Base-by-base conservation (phyloP, 306 rosid species). In the Myrica gale region DNA sequence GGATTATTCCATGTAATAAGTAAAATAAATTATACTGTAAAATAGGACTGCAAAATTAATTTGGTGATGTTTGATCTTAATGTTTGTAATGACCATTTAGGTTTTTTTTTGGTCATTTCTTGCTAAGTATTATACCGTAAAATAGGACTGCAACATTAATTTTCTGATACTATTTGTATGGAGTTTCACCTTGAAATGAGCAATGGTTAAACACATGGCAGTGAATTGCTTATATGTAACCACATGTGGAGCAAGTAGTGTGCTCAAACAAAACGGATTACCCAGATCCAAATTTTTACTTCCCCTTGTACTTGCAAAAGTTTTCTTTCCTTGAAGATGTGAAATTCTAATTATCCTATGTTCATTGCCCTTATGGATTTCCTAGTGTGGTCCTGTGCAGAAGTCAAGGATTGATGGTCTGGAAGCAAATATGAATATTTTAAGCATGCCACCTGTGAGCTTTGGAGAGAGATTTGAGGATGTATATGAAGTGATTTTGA, bases 391-490 rank as follows among this genome's bases (percentile, higher is more conserved):
- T 39, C 71, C 83, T 54, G 70, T 73, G 58, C 84, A 47, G 77
- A 83, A 79, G 79, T 81, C 86, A 66, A 67, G 74, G 57, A 78
- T 55, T 55, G 86, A 80, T 77, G 83, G 77, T 42, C 37, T 69
- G 45, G 80, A 74, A 79, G 83, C 82, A 57, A 86, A 78, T 82
- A 66, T 61, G 76, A 89, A 73, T 75, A 48, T 83, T 78, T 85
- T 92, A 78, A 89, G 88, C 44, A 72, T 86, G 65, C 98, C 97
- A 72, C 97, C 98, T 20, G 81, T 94, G 86, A 81, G 85, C 84
- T 82, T 88, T 42, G 98, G 98, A 12, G 97, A 94, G 82, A 90
- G 85, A 80, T 94, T 94, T 89, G 96, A 90, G 77, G 96, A 94
- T 76, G 88, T 77, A n/a, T 94, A 92, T 84, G 90, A 86, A 74